These are phyloP conservation scores for Escallonia herrerae DNA, from an alignment of 129 eudicot genomes.

Conservation along the genomic window DNA sequence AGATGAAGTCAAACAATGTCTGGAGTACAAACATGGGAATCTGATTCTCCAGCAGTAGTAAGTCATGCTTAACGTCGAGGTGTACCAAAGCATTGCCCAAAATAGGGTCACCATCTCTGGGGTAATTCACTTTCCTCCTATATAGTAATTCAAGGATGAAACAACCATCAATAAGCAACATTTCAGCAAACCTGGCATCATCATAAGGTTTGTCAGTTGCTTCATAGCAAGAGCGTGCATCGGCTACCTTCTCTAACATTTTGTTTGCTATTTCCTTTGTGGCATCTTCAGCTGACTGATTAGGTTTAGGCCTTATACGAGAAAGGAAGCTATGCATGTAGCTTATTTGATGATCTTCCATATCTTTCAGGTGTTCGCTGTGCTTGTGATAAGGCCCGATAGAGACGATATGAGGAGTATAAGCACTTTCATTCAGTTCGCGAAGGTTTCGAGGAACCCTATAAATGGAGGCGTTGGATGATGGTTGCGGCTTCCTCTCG, in stretches of 20 bases:
- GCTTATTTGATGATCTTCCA: constrained; percentile 4
- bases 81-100: neutral
- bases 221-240: neutral
- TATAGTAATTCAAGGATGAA: constrained; percentile 8
- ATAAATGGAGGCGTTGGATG: neutral
- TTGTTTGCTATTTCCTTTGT: neutral
- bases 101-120: neutral
- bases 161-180: constrained; percentile 24
- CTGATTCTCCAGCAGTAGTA: constrained; percentile 22
- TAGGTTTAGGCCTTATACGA: neutral
- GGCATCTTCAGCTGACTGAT: too few relatives aligned
- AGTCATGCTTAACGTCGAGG: neutral
- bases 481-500: too few relatives aligned
- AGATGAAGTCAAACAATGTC: constrained; percentile 10
- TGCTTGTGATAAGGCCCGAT: constrained; percentile 18
- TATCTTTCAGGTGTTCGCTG: too few relatives aligned
- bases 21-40: constrained; percentile 23
- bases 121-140: neutral
- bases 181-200: constrained; percentile 7
- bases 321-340: constrained; percentile 6
- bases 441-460: constrained; percentile 9
- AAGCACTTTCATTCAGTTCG: neutral
- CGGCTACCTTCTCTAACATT: neutral
- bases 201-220: neutral
- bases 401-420: constrained; percentile 14